Percentiles rank a stretch among this genome's conserved stretches.
phyloP scores from a whole-genome alignment of 148 eudicot genomes.

The Drosera capensis region DNA sequence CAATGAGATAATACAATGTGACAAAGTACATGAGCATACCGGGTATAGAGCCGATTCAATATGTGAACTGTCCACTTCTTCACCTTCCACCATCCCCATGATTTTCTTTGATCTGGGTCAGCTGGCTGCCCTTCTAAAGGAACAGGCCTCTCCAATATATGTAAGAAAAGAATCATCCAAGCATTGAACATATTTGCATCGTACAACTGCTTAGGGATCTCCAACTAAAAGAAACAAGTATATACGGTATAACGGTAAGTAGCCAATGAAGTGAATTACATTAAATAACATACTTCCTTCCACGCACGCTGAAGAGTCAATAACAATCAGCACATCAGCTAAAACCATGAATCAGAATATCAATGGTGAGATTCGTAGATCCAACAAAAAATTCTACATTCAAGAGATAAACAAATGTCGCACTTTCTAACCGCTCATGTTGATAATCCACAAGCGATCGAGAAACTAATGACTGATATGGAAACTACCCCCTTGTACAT shows the following conservation, averaged over 20 bases:
- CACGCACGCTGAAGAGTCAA: no score
- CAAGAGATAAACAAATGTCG: no score
- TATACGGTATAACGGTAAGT: background rate
- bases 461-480: no score
- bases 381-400: background rate
- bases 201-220: constrained; percentile 84
- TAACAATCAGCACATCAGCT: no score
- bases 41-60: constrained; percentile 80
- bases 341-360: background rate
- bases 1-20: background rate
- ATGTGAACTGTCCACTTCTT: constrained; percentile 99
- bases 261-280: background rate
- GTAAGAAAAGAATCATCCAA: constrained; percentile 92
- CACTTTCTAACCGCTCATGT: no score
- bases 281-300: background rate
- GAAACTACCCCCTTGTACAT: no score
- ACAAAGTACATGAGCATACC: constrained; percentile 29
- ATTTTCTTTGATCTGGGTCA: constrained; percentile 76
- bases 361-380: background rate
- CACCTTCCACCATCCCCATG: constrained; percentile 99
- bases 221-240: constrained; percentile 36
- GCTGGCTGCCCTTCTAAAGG: constrained; percentile 88
- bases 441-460: no score
- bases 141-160: constrained; percentile 91
- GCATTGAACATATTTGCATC: constrained; percentile 84